Conservation (phyloP, 495 filamentous ascomycete species). For the Rhypophila decipiens region DNA sequence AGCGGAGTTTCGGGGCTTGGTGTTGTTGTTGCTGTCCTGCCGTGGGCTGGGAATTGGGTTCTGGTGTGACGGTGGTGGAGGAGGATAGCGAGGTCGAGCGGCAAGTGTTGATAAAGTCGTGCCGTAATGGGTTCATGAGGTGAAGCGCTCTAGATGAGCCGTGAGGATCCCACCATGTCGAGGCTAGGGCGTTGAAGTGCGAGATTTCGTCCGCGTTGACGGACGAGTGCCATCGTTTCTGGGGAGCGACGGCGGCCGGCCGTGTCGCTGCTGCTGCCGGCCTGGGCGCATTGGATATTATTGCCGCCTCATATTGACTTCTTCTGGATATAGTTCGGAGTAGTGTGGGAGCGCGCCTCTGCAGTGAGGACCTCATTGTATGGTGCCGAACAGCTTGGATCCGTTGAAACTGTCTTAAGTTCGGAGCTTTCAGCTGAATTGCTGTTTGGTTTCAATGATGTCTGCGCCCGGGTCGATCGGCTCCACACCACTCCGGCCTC, state of each 20-base stretch:
- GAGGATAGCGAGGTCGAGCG: slow-evolving; percentile 35
- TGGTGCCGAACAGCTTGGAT: neutral
- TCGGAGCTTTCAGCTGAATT: too few species aligned
- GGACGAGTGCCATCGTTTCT: slow-evolving; percentile 36
- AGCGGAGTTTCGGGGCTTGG: slow-evolving; percentile 42
- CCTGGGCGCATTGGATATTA: too few species aligned
- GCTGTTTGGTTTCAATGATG: too few species aligned
- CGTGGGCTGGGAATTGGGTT: neutral
- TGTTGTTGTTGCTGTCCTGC: neutral
- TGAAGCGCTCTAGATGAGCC: slow-evolving; percentile 88
- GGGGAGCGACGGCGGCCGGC: slow-evolving; percentile 1
- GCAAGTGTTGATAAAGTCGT: slow-evolving; percentile 80
- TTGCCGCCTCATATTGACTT: neutral
- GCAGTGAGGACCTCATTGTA: slow-evolving; percentile 16
- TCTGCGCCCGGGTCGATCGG: too few species aligned
- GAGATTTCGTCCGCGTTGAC: slow-evolving; percentile 83
- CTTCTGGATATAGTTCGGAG: slow-evolving; percentile 2
- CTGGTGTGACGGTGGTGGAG: neutral
- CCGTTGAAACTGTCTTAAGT: too few species aligned
- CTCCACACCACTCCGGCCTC: too few species aligned
- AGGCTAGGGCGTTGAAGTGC: slow-evolving; percentile 90
- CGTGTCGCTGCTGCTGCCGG: neutral
- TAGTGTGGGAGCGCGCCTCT: slow-evolving; percentile 7
- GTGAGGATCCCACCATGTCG: slow-evolving; percentile 95
- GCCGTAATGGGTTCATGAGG: slow-evolving; percentile 95